Base-by-base conservation (phyloP, 2,329 filamentous ascomycete species). In the Aspergillaceae sp. region DNA sequence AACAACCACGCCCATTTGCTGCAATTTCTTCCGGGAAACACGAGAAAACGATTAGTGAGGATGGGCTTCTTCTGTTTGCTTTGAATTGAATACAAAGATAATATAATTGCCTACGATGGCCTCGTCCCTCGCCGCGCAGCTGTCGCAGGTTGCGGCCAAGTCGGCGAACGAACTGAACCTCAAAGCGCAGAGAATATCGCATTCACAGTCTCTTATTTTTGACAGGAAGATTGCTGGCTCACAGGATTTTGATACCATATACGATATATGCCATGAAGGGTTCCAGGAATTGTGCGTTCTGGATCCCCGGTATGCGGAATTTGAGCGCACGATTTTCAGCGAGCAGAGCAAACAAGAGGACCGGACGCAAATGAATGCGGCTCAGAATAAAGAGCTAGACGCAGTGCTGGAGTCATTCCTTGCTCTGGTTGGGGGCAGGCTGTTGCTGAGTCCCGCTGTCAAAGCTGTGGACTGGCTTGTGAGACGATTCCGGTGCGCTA, bases 401-500 rank as follows among this genome's bases (percentile, higher is more conserved):
- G 74, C 73, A 42, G 84, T 83, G 47, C 70, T 97, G 46, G 86
- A 94, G 57, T 78, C 80, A 9, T 98, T 97, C 62, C 73, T 99
- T 54, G 84, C 83, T 30, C 75, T 97, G 9, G 82, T 86, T 7
- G 85, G 87, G 26, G 81, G 83, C 28, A 79, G 85, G 36, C 65
- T 98, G 54, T 76, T 91, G 52, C 74, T 99, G 30, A 89, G 84
- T 71, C 91, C 92, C 36, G 88, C 87, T 1, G 80, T 95, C 45
- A 94, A 94, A 69, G 83, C 90, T 10, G 76, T 97, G 34, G 94
- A 99, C 72, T 99, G 92, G 92, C 77, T 98, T 41, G 79, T 98
- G 45, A 77, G 92, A 60, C 78, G 91, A 59, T 98, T 97, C 61
- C 82, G 84, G 88, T 94, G 72, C 51, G 76, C 57, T 33, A 28